Conservation (phyloP, 2,329 filamentous ascomycete species). For the Beauveria sp. region DNA sequence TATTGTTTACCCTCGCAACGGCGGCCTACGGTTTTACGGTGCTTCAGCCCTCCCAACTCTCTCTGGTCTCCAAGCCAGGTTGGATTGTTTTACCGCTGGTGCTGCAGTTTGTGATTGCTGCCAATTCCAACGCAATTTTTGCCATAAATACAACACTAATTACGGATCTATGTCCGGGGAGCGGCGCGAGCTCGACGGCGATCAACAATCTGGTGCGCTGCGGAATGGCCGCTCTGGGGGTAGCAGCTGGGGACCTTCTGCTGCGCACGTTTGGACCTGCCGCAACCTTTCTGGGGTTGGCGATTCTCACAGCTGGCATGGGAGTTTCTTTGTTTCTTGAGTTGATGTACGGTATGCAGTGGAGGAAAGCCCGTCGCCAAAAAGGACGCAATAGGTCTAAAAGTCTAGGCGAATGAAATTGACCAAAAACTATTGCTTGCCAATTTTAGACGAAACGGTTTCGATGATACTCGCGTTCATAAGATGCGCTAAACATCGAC, state of each 20-base stretch:
- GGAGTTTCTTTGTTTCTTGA: neutral
- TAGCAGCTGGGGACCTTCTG: neutral
- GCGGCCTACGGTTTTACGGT: neutral
- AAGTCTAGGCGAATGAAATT: neutral
- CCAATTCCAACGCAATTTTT: neutral
- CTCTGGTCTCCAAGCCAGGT: neutral
- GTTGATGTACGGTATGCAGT: neutral
- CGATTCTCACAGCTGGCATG: neutral
- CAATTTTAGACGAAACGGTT: neutral
- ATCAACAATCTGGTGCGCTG: neutral
- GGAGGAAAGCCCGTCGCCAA: neutral
- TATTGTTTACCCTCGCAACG: neutral
- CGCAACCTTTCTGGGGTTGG: slow-evolving; percentile 7
- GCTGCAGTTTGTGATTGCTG: neutral
- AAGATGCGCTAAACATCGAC: neutral
- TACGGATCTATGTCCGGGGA: neutral
- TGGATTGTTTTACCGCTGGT: neutral
- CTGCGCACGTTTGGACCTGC: neutral
- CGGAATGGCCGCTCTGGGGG: neutral
- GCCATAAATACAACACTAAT: neutral
- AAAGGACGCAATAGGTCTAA: neutral
- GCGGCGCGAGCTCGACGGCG: neutral
- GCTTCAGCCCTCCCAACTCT: neutral
- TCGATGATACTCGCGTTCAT: neutral
- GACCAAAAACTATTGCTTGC: neutral